Base-by-base conservation (phyloP, 176 grass and related monocot genomes). In the Aegilops speltoides region DNA sequence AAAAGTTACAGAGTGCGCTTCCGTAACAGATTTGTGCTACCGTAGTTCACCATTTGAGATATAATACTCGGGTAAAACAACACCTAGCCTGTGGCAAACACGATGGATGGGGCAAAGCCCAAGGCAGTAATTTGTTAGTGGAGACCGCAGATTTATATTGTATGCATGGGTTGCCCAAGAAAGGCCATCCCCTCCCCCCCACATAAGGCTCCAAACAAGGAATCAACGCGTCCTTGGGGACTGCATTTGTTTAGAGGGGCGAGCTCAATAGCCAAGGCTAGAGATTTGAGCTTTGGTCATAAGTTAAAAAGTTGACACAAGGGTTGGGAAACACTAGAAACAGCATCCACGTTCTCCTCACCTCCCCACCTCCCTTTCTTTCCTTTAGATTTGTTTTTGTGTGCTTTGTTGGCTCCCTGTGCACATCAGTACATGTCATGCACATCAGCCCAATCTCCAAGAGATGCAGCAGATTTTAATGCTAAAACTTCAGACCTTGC, bases 321-420 rank as follows among this genome's bases (percentile, higher is more conserved):
- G 89, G 84, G 89, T 85, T 95, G 95, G 82, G 95, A 95, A 97
- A 88, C 93, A 98, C 95, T 93, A 98, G 89, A 94, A 98, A 95
- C 93, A 95, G 95, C 95, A 95, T 90, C 95, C 95, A 98, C 95
- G 95, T 98, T 98, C 93, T 67, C 91, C 89, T 98, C 91, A 88
- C 85, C 89, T 74, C 89, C 81, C 88, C 86, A 19, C 78, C 76
- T 76, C 83, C 56, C 68, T 80, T 86, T 87, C 64, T 87, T 52
- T 83, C 89, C 85, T 88, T 76, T 79, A 84, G 29, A 91, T 24
- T 91, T 84, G 28, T 91, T 87, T 91, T 91, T 88, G 50, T 84
- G 60, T 69, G 61, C 83, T 79, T 91, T 88, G 85, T 84, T 91
- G 89, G 81, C 62, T 88, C 77, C 75, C 69, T 81, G 61, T 88